Evolutionary conservation across 352 stramenopile species (phyloP), one percentile per base, ranked within the genome.

Genomic region (Phytopythium sindhum): DNA sequence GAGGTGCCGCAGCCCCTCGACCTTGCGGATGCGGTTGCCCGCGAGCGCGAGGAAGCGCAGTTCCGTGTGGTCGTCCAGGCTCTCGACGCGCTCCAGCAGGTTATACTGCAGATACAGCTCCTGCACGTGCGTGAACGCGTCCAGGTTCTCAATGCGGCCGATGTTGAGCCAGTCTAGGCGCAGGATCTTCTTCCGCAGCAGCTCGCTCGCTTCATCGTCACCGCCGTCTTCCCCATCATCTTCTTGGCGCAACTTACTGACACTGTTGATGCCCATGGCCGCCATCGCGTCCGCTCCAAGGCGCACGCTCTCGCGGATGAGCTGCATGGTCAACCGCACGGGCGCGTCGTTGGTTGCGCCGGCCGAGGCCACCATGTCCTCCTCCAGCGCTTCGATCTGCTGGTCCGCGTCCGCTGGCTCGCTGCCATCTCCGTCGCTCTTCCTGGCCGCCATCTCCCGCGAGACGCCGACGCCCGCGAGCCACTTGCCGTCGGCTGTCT

Each of bases 101-200:
- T 93, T 93, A 61, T 90, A 82, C 70, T 93, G 84, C 4, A 93
- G 71, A 60, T 91, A 91, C 31, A 93, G 59, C 61, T 91, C 82
- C 47, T 88, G 70, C 35, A 93, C 66, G 51, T 91, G 81, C 33
- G 77, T 87, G 54, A 90, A 90, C 51, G 74, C 82, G 31, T 93
- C 81, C 5, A 93, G 56, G 50, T 93, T 91, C 57, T 93, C 84
- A 41, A 93, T 89, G 54, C 75, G 72, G 33, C 76, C 72, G 29
- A 93, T 77, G 58, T 79, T 80, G 35, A 90, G 73, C 84, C 81
- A 91, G 72, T 93, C 84, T 7, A 93, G 48, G 5, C 84, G 75
- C 44, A 93, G 58, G 31, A 77, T 63, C 68, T 85, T 88, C 58
- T 85, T 84, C 23, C 63, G 48, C 35, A 93, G 63, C 51, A 93